A percentile compares a stretch with the other conserved stretches of the same genome.
Evolutionary conservation across 2,329 filamentous ascomycete genomes (phyloP).

Genomic region (Chaetothyriales sp.): DNA sequence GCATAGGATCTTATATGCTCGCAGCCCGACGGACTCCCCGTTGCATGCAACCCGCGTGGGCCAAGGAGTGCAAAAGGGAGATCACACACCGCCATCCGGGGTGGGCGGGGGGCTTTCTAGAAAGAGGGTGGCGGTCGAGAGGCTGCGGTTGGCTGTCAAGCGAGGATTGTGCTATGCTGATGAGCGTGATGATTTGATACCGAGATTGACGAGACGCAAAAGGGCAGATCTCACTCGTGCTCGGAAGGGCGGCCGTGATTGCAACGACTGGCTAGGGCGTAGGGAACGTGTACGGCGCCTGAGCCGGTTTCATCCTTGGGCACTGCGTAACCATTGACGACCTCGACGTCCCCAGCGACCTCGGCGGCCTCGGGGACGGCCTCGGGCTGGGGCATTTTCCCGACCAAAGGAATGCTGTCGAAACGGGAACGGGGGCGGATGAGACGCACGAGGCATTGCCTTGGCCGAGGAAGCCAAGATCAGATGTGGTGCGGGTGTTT

Average conservation of each 20-base stretch:
- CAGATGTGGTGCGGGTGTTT: not conserved
- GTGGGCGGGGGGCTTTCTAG: slow-evolving; percentile 4
- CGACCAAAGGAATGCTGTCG: not conserved
- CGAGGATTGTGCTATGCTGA: not conserved
- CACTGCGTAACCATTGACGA: not conserved
- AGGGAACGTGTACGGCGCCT: not conserved
- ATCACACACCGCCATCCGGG: slow-evolving; percentile 1
- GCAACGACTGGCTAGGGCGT: not conserved
- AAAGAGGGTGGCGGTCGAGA: slow-evolving; percentile 9
- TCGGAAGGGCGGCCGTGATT: not conserved
- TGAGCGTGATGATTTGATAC: slow-evolving; percentile 7
- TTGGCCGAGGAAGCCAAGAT: not conserved
- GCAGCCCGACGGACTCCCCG: slow-evolving; percentile 1
- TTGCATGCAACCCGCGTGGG: not conserved
- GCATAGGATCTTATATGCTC: slow-evolving; percentile 6
- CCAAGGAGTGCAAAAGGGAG: not conserved
- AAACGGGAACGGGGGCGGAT: not conserved
- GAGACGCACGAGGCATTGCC: not conserved
- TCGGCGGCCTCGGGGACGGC: too few relatives aligned
- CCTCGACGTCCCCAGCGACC: too few relatives aligned
- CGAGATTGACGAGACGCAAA: slow-evolving; percentile 2
- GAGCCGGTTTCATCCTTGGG: not conserved
- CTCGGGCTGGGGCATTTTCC: not conserved
- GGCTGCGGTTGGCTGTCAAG: slow-evolving; percentile 3
- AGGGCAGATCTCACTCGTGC: not conserved